Percentiles rank a stretch among this genome's conserved stretches.
Conservation (phyloP, 108 stramenopile genomes). For the Pinguiococcus pyrenoidosus region DNA sequence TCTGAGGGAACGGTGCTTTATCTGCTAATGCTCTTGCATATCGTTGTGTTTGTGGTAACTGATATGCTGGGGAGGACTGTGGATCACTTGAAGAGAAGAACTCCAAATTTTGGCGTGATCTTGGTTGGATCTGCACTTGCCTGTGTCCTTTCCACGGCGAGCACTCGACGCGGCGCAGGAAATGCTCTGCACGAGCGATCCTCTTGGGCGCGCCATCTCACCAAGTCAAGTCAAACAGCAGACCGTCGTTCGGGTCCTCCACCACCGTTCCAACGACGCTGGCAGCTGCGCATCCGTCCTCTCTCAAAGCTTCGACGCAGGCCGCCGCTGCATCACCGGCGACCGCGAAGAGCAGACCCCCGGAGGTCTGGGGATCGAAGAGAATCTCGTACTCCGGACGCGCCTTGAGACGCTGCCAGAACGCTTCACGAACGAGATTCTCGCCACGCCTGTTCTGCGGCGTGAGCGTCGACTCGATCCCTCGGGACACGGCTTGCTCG, state of each 20-base stretch:
- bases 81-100: too few relatives aligned
- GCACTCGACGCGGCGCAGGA: too few relatives aligned
- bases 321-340: slow-evolving; percentile 8
- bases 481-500: slow-evolving; percentile 16
- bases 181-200: too few relatives aligned
- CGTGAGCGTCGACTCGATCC: slow-evolving; percentile 35
- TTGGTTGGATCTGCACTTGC: too few relatives aligned
- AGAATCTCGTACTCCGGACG: slow-evolving; percentile 18
- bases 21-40: too few relatives aligned
- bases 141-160: too few relatives aligned
- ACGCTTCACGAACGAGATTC: slow-evolving; percentile 4
- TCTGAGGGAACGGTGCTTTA: too few relatives aligned
- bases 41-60: too few relatives aligned
- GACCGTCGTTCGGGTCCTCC: not conserved
- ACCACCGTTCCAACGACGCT: slow-evolving; percentile 10
- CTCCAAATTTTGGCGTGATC: too few relatives aligned
- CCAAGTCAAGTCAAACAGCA: too few relatives aligned
- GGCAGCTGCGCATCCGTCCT: slow-evolving; percentile 16
- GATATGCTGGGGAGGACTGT: too few relatives aligned
- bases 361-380: slow-evolving; percentile 51
- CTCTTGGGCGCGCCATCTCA: too few relatives aligned
- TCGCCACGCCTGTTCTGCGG: slow-evolving; percentile 20
- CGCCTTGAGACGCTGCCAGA: not conserved
- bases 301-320: slow-evolving; percentile 10
- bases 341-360: slow-evolving; percentile 47